These are phyloP conservation scores for Erysimum pusillum DNA, from an alignment of 441 rosid genomes.

Conservation along the genomic window DNA sequence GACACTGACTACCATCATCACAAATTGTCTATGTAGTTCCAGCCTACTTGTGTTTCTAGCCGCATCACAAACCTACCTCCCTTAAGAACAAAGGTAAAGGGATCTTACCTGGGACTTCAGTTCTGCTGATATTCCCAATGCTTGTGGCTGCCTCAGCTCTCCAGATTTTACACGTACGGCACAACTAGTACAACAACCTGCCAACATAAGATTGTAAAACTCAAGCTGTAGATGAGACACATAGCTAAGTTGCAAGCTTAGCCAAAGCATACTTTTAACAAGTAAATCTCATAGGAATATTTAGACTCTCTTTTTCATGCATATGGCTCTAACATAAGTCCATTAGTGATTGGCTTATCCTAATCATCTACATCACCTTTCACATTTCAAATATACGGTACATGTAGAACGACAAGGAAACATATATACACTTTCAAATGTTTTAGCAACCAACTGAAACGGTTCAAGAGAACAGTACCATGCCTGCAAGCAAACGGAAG, in stretches of 20 bases:
- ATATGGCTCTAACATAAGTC: constrained; percentile 6
- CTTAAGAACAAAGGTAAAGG: constrained; percentile 6
- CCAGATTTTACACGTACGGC: constrained; percentile 95
- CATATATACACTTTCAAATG: neutral
- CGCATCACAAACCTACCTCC: neutral
- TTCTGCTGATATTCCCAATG: constrained; percentile 95
- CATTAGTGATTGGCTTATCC: constrained; percentile 1
- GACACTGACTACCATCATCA: neutral
- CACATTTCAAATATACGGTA: neutral
- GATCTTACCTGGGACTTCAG: constrained; percentile 76
- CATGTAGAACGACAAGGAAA: constrained; percentile 5
- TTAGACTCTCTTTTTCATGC: neutral
- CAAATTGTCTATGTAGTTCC: neutral
- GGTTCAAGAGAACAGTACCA: constrained; percentile 60
- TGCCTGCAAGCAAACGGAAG: constrained; percentile 98
- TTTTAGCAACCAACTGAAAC: constrained; percentile 1
- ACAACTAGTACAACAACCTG: constrained; percentile 98
- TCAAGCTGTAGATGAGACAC: neutral
- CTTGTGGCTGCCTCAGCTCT: constrained; percentile 87
- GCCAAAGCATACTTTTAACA: neutral
- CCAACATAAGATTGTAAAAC: constrained; percentile 17
- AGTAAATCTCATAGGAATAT: constrained; percentile 10
- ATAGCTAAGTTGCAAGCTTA: neutral
- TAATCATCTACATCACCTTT: constrained; percentile 4
- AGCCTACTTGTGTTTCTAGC: neutral